Evolutionary conservation across 306 rosid species (phyloP), one percentile per base, ranked within the genome.

Genomic region (Acacia crassicarpa): DNA sequence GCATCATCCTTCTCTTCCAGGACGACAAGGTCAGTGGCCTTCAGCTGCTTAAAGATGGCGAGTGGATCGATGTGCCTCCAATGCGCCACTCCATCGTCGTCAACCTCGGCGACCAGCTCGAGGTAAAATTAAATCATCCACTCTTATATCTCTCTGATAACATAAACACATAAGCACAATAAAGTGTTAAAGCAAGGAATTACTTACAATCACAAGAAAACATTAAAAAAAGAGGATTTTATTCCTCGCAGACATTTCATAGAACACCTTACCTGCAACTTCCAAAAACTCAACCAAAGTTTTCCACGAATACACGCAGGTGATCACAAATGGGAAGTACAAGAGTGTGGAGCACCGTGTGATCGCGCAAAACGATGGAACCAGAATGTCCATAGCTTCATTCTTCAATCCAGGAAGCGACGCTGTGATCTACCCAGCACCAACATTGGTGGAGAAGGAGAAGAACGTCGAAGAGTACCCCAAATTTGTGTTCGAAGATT

Each of bases 401-500:
- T 65, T 65, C 44, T 65, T 12, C 70, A 65, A 65, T 16, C 70
- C 70, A 32, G 70, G 70, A 14, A 32, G 70, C 3, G 70, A 65
- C 8, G 70, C 70, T 15, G 70, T 65, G 43, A 32, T 65, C 20
- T 65, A 65, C 43, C 70, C 70, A 65, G 70, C 70, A 5, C 70
- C 70, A 30, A 9, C 70, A 15, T 30, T 91, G 30, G 83, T 91
- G 70, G 92, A 87, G 90, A 86, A 80, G 49, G 89, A 90, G 84
- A 87, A 89, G 86, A 87, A 83, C 41, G 79, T 84, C 23, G 80
- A 84, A 9, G 58, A 51, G 58, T 91, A 91, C 72, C 94, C 94
- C 8, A 91, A 85, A 69, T 91, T 91, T 51, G 91, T 91, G 22
- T 91, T 91, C 41, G 94, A 89, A 23, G 92, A 91, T 67, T 91